A percentile compares a stretch with the other conserved stretches of the same genome.
Evolutionary conservation across 192 early-diverging fungal genomes (phyloP).

Genomic region (Coemansia sp.): DNA sequence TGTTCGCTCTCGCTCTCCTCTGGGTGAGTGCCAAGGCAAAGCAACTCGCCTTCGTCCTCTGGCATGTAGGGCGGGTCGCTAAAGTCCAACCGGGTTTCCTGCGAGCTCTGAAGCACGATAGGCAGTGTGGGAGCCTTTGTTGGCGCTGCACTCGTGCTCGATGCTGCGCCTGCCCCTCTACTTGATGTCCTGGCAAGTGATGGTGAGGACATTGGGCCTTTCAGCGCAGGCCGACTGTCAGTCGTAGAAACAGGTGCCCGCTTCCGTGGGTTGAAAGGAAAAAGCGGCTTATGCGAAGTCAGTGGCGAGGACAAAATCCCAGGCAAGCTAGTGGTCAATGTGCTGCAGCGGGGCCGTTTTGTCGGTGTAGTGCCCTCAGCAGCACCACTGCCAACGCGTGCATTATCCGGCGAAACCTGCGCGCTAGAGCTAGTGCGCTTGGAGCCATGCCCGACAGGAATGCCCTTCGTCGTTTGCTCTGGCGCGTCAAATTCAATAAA

Average conservation of each 20-base stretch:
- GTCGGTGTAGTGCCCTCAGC: constrained; percentile 22
- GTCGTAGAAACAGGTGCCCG: not conserved
- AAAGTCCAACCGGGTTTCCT: constrained; percentile 43
- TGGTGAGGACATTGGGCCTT: constrained; percentile 4
- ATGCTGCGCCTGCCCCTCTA: not conserved
- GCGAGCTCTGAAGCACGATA: constrained; percentile 21
- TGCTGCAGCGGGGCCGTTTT: constrained; percentile 8
- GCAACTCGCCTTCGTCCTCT: constrained; percentile 5
- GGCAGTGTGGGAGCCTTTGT: not conserved
- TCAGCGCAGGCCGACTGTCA: not conserved
- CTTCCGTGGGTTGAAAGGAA: constrained; percentile 5
- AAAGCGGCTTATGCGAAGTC: constrained; percentile 7
- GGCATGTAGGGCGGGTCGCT: constrained; percentile 28
- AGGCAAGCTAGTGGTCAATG: constrained; percentile 8
- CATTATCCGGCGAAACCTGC: not conserved
- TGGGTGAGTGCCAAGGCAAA: constrained; percentile 33
- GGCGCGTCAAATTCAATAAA: not conserved
- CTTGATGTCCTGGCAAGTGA: not conserved
- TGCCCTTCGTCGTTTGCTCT: not conserved
- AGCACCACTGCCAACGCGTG: not conserved
- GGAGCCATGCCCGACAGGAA: not conserved
- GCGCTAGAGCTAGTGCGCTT: not conserved
- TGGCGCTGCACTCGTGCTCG: not conserved
- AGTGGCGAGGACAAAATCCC: constrained; percentile 27
- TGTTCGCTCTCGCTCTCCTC: constrained; percentile 9